Evolutionary conservation across 306 rosid species (phyloP).

Genomic region (Begonia masoniana): DNA sequence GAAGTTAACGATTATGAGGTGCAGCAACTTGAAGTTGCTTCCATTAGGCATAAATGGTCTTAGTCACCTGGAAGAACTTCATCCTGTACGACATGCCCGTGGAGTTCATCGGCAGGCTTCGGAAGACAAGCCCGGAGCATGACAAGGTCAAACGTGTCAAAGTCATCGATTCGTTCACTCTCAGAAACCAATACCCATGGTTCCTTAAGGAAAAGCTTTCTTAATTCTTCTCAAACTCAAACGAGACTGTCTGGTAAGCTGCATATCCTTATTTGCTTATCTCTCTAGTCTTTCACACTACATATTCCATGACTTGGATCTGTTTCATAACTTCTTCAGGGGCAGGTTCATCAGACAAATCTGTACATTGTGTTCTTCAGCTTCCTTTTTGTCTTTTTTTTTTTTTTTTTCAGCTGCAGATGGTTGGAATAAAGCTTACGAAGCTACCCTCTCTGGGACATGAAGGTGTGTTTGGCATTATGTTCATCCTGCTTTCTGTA

Average conservation of each 20-base stretch:
- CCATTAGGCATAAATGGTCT: conserved; percentile 1
- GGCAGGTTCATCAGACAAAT: too few species aligned
- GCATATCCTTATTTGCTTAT: background rate
- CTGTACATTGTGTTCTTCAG: too few species aligned
- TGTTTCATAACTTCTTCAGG: too few species aligned
- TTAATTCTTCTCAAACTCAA: background rate
- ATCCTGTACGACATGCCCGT: conserved; percentile 2
- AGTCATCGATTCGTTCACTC: background rate
- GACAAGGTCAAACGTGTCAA: background rate
- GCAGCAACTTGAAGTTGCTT: conserved; percentile 1
- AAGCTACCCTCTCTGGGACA: too few species aligned
- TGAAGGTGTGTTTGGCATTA: too few species aligned
- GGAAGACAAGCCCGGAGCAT: background rate
- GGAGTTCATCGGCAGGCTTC: background rate
- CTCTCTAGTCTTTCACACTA: too few species aligned
- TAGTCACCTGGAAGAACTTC: background rate
- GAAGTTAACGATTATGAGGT: conserved; percentile 6
- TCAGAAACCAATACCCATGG: background rate
- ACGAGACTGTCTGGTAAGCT: background rate
- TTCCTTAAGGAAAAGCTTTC: conserved; percentile 1
- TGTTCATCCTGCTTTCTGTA: too few species aligned
- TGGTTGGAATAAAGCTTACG: too few species aligned
- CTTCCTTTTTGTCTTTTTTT: too few species aligned
- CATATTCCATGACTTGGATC: too few species aligned
- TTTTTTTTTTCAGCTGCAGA: too few species aligned